phyloP scores from a whole-genome alignment of 2,329 filamentous ascomycete genomes.

The Sclerotinia minor region DNA sequence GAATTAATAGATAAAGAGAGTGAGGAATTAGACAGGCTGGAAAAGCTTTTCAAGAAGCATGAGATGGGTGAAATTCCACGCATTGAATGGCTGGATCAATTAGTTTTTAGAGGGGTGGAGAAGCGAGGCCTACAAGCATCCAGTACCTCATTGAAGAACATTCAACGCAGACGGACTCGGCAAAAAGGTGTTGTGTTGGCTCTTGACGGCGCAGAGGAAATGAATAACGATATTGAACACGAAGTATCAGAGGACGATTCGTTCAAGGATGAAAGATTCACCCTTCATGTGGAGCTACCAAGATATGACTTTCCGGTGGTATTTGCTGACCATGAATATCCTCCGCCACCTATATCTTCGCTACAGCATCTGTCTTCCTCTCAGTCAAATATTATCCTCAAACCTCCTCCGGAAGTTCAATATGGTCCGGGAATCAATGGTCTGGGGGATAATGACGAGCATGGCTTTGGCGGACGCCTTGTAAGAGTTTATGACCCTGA shows the following conservation, averaged over 20 bases:
- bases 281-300: constrained; percentile 86
- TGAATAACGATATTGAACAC: constrained; percentile 45
- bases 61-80: constrained; percentile 95
- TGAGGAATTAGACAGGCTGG: constrained; percentile 86
- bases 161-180: constrained; percentile 49
- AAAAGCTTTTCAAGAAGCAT: constrained; percentile 92
- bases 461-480: constrained; percentile 58
- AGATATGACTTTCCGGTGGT: constrained; percentile 95
- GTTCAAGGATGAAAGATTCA: constrained; percentile 62
- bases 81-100: constrained; percentile 91
- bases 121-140: constrained; percentile 68
- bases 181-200: constrained; percentile 41
- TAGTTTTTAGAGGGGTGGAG: constrained; percentile 89
- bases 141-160: constrained; percentile 60
- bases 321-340: constrained; percentile 92
- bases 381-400: constrained; percentile 68
- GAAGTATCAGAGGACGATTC: constrained; percentile 41
- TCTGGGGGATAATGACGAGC: constrained; percentile 52
- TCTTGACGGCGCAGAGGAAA: constrained; percentile 35
- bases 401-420: constrained; percentile 83
- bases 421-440: constrained; percentile 87
- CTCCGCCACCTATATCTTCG: constrained; percentile 77
- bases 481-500: constrained; percentile 93
- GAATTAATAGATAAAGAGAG: constrained; percentile 65
- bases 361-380: constrained; percentile 64